Evolutionary conservation across 2,329 filamentous ascomycete genomes (phyloP).

Genomic region (Claviceps sp.): DNA sequence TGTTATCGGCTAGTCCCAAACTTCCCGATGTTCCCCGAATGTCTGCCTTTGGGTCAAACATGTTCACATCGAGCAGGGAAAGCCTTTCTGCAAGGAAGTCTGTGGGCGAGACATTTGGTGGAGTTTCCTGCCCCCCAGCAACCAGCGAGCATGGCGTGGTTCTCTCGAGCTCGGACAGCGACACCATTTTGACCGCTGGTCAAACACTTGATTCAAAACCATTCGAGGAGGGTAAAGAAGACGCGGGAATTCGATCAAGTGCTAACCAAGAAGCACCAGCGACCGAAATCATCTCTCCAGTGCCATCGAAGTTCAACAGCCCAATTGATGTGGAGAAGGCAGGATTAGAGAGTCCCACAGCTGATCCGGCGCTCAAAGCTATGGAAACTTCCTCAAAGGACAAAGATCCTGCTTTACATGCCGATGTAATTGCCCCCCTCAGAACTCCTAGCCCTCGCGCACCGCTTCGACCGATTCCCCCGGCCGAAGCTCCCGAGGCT

Average conservation of each 20-base stretch:
- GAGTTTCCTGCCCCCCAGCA: neutral
- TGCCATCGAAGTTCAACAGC: neutral
- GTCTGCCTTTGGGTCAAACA: conserved; percentile 46
- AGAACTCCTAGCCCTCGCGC: conserved; percentile 20
- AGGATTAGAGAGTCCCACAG: neutral
- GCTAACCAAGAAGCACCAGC: neutral
- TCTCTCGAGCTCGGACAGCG: neutral
- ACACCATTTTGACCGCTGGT: neutral
- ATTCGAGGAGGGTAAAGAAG: neutral
- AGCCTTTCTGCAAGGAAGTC: neutral
- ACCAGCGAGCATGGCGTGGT: neutral
- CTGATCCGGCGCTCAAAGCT: neutral
- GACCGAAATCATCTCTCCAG: neutral
- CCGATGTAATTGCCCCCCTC: conserved; percentile 15
- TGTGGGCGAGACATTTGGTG: neutral
- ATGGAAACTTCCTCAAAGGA: neutral
- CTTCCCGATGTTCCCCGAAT: conserved; percentile 44
- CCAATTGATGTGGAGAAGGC: neutral
- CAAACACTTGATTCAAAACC: neutral
- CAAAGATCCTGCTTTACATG: conserved; percentile 4
- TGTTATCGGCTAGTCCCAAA: conserved; percentile 39
- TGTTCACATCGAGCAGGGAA: conserved; percentile 28
- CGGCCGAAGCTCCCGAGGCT: neutral
- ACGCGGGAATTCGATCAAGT: neutral
- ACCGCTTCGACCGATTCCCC: neutral